A percentile compares a stretch with the other conserved stretches of the same genome.
phyloP scores from a whole-genome alignment of 805 yeast species.

The Blastobotrys americana region DNA sequence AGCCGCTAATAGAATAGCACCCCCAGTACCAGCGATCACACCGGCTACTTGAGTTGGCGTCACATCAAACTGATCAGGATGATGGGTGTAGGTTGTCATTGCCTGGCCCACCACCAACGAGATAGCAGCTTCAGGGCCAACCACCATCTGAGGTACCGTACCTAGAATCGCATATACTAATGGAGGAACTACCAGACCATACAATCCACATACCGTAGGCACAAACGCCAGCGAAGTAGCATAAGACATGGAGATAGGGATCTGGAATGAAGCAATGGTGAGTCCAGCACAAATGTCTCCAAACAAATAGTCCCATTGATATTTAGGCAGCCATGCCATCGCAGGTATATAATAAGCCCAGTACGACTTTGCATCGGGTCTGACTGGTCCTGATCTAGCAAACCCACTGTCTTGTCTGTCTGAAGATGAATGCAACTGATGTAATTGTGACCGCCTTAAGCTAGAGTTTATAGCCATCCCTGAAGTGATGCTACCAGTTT shows the following conservation, averaged over 20 bases:
- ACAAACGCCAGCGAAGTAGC: slow-evolving; percentile 80
- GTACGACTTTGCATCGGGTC: slow-evolving; percentile 25
- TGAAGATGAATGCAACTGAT: too few relatives aligned
- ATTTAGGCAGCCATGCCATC: slow-evolving; percentile 46
- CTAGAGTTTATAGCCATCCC: too few relatives aligned
- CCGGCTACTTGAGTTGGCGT: slow-evolving; percentile 53
- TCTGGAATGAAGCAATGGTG: slow-evolving; percentile 82
- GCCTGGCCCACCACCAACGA: slow-evolving; percentile 78
- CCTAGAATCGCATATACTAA: slow-evolving; percentile 72
- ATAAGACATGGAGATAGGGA: slow-evolving; percentile 78
- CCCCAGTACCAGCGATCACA: slow-evolving; percentile 66
- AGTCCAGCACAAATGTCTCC: slow-evolving; percentile 79
- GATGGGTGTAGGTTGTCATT: slow-evolving; percentile 48
- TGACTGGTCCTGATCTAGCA: neutral
- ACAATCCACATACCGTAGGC: slow-evolving; percentile 72
- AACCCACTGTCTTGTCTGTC: neutral
- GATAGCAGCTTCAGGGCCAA: slow-evolving; percentile 88
- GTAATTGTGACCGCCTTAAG: too few relatives aligned
- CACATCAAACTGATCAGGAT: slow-evolving; percentile 18
- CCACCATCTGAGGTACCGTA: slow-evolving; percentile 80
- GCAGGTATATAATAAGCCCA: slow-evolving; percentile 49
- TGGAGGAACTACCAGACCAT: slow-evolving; percentile 72
- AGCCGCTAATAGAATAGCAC: slow-evolving; percentile 59
- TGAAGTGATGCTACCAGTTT: too few relatives aligned
- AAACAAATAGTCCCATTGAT: slow-evolving; percentile 32